Conservation (phyloP, 371 early-diverging fungal species). For the Apophysomyces variabilis region DNA sequence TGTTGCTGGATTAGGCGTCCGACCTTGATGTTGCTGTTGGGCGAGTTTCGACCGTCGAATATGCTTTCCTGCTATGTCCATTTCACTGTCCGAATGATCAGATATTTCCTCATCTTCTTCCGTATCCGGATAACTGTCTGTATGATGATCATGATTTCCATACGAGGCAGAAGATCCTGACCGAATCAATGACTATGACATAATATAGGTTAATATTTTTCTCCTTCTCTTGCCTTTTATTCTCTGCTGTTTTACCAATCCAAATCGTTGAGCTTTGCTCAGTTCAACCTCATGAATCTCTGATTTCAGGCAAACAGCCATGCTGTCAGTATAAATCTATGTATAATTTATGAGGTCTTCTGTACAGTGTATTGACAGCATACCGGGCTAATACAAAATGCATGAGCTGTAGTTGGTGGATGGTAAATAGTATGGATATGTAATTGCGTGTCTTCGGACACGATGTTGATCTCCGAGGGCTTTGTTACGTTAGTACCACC, state of each 20-base stretch:
- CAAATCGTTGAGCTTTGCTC: slow-evolving; percentile 21
- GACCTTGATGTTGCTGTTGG: slow-evolving; percentile 21
- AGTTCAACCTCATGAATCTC: slow-evolving; percentile 66
- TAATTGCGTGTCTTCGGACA: slow-evolving; percentile 29
- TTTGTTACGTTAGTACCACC: slow-evolving; percentile 4
- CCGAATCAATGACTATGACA: slow-evolving; percentile 28
- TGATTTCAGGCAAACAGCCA: slow-evolving; percentile 57
- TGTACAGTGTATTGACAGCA: not conserved
- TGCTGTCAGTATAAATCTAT: slow-evolving; percentile 35
- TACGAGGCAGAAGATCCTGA: slow-evolving; percentile 37
- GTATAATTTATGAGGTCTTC: not conserved
- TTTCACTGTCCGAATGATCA: slow-evolving; percentile 36
- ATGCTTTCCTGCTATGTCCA: slow-evolving; percentile 17
- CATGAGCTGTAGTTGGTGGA: slow-evolving; percentile 42
- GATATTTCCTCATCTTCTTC: slow-evolving; percentile 54
- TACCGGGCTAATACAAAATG: slow-evolving; percentile 45
- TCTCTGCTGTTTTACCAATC: slow-evolving; percentile 12
- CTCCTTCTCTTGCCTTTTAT: not conserved
- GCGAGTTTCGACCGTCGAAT: slow-evolving; percentile 5
- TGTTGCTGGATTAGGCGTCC: slow-evolving; percentile 21
- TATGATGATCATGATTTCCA: slow-evolving; percentile 26
- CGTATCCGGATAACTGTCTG: slow-evolving; percentile 56
- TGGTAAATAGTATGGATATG: slow-evolving; percentile 37
- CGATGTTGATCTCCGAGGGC: slow-evolving; percentile 33
- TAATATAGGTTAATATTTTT: not conserved